Evolutionary conservation across 352 stramenopile species (phyloP).

Genomic region (Aphanomyces stellatus): DNA sequence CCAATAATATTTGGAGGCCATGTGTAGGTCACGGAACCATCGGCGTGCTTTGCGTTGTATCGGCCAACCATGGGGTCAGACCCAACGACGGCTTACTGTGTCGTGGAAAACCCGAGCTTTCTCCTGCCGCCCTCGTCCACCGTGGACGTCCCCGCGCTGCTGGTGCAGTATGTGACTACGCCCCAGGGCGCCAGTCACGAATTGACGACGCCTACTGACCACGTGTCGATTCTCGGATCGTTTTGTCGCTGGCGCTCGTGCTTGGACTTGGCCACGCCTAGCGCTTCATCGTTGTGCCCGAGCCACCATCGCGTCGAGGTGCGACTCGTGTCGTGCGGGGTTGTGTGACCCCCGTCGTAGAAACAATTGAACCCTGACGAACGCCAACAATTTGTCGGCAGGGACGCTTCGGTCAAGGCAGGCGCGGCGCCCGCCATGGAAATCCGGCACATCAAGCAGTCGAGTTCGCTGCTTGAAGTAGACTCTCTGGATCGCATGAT

Average conservation of each 20-base stretch:
- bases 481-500: not conserved
- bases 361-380: not conserved
- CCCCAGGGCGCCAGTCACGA: not conserved
- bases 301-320: not conserved
- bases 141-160: not conserved
- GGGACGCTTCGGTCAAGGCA: not conserved
- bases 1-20: not conserved
- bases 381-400: not conserved
- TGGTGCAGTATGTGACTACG: not conserved
- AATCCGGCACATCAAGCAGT: not conserved
- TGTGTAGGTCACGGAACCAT: not conserved
- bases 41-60: not conserved
- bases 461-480: constrained; percentile 1
- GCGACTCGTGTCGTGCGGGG: not conserved
- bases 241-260: constrained; percentile 8
- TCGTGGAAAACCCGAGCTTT: not conserved
- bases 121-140: not conserved
- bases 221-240: not conserved
- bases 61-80: not conserved
- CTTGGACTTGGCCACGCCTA: not conserved
- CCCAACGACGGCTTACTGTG: not conserved
- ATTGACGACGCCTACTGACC: not conserved
- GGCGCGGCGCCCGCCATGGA: not conserved
- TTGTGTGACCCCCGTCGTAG: not conserved
- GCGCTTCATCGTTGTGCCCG: not conserved